Evolutionary conservation across 2,329 filamentous ascomycete genomes (phyloP), one percentile per base, ranked within the genome.

Genomic region (Clonostachys byssicola): DNA sequence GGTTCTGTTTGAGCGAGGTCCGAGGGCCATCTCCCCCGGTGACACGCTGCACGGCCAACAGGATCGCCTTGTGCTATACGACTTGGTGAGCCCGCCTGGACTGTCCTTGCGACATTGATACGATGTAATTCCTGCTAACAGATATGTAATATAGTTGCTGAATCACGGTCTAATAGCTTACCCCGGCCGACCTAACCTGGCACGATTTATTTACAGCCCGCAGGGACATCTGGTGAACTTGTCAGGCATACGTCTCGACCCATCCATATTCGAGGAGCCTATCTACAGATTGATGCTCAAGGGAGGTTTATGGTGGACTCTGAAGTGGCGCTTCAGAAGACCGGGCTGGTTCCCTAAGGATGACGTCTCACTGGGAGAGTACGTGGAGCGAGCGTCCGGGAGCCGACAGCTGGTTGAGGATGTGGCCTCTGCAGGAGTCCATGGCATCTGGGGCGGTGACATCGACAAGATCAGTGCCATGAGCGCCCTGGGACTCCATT

Each of bases 391-490:
- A 14, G 45, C 67, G 38, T 61, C 51, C 44, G 56, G 58, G 38
- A 61, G 60, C 52, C 46, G 51, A 38, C 47, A 52, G 35, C 49
- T 59, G 34, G 53, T 88, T 7, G 81, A 82, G 13, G 76, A 94
- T 55, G 92, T 95, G 56, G 46, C 96, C 16, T 96, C 90, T 6
- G 90, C 85, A 45, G 69, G 83, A 60, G 59, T 90, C 46, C 94
- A 97, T 65, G 94, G 94, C 40, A 90, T 97, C 49, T 96, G 95
- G 64, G 94, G 92, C 18, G 94, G 94, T 6, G 88, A 96, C 65
- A 81, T 95, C 43, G 83, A 88, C 62, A 78, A 86, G 60, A 72
- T 97, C 44, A 96, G 91, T 64, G 82, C 81, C 43, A 82, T 81
- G 55, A 83, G 81, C 44, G 71, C 85, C 10, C 54, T 65, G 16